Evolutionary conservation across 2,329 filamentous ascomycete species (phyloP), one percentile per base, ranked within the genome.

Genomic region (Colletotrichum incanum): DNA sequence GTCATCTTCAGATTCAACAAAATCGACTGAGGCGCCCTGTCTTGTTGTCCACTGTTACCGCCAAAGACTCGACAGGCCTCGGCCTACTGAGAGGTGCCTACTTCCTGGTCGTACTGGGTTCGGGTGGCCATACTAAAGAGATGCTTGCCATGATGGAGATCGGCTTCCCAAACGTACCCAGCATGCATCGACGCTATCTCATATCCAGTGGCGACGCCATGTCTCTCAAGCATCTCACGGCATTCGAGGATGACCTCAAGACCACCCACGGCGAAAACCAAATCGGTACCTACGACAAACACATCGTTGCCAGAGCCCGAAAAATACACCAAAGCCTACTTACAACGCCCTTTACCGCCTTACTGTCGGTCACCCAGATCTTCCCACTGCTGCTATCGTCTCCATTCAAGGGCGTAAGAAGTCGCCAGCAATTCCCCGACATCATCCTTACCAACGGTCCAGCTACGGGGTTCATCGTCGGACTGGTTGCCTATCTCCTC

Each of bases 71-170:
- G 67, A 56, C 52, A 75, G 74, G 75, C 61, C 76, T 14, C 59
- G 67, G 47, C 8, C 41, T 52, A 28, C 73, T 78, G 23, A 78
- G 77, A 6, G 75, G 77, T 4, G 82, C 83, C 34, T 89, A 95
- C 80, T 85, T 95, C 65, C 86, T 97, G 41, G 89, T 97, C 74
- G 92, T 98, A 34, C 92, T 98, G 31, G 96, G 96, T 64, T 97
- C 94, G 3, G 96, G 96, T 41, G 96, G 96, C 0, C 96, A 99
- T 83, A 98, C 96, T 0, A 92, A 94, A 59, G 96, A 99, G 82
- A 97, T 99, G 93, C 87, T 98, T 74, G 91, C 93, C 78, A 93
- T 98, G 85, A 90, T 99, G 76, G 85, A 86, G 68, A 84, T 86
- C 76, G 89, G 88, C 75, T 89, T 88, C 78, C 86, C 85, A 70